Base-by-base conservation (phyloP, 2,329 filamentous ascomycete genomes). In the Scedosporium aurantiacum region DNA sequence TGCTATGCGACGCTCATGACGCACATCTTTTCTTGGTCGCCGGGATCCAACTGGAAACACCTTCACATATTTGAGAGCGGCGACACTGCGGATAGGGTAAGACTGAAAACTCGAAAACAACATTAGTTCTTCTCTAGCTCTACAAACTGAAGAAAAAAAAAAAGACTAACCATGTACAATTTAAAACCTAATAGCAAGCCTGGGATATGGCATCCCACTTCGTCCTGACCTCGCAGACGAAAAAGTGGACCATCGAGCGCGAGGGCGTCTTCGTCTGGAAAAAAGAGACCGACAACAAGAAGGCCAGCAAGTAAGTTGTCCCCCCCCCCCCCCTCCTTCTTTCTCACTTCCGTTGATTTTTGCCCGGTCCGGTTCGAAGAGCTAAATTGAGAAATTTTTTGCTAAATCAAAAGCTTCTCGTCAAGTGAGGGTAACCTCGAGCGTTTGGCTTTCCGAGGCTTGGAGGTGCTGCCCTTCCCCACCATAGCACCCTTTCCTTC, bases 11-110 rank as follows among this genome's bases (percentile, higher is more conserved):
- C 79, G 37, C 72, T 84, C 28, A 72, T 78, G 66, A 70, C 68
- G 16, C 68, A 74, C 62, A 64, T 80, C 43, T 69, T 76, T n/a
- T 67, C 69, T 45, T 62, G 67, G 21, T 63, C 63, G 3, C 67
- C 67, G 5, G 64, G 65, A 2, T 67, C 63, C 16, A 64, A 64
- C 1, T 82, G 78, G 75, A 65, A 66, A n/a, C 65, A 68, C n/a
- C 69, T 83, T 10, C 71, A 69, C 21, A 71, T 74, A 4, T 81
- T 83, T 60, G 79, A 82, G 67, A 78, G 74, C 52, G 80, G 79
- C 27, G 80, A 82, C 63, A 69, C 73, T 0, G 73, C 73, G 0
- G 75, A 80, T 63, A 68, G 67, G 43, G 76, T 54, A 54, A 14
- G 5, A 47, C 10, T 45, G 5, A 45, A 45, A 18, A 47, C n/a